Evolutionary conservation across 2,329 filamentous ascomycete genomes (phyloP), one percentile per base, ranked within the genome.

Genomic region (Blumeriella jaapii): DNA sequence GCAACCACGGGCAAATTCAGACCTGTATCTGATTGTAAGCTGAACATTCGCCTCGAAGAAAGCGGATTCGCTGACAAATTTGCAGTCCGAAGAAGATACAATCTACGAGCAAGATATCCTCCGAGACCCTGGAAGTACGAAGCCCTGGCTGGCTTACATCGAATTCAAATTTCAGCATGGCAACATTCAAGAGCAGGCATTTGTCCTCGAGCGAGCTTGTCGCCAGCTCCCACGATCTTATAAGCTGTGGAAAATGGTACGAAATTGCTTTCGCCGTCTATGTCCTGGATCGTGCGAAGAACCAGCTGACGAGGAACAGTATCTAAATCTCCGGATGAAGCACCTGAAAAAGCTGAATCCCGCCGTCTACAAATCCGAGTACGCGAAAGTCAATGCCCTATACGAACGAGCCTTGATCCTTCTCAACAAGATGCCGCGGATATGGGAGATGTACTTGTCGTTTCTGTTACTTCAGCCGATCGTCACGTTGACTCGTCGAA

Each of bases 361-460:
- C 9, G 82, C 83, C 37, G 70, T 78, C 38, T 85, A 82, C 57
- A 74, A 75, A 34, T 64, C 72, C 40, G 87, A 98, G 55, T 96
- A 81, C 61, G 72, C 78, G 55, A 98, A 96, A 61, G 86, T 96
- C 57, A 98, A 98, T 58, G 71, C 83, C 35, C 74, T 96, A 25
- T 98, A 94, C 57, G 91, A 98, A 62, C 74, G 84, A 49, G 87
- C 91, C 3, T 65, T 98, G 33, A 83, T 95, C 39, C 69, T 98
- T 25, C 71, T 98, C 43, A 95, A 98, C 63, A 98, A 98, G 63
- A 98, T 98, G 91, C 91, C 93, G 15, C 74, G 77, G 48, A 91
- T 98, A 55, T 98, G 91, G 93, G 87, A 95, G 58, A 84, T 96
- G 77, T 98, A 95, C 57, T 75, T 98, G 43, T 72, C 72, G 31